Evolutionary conservation across 192 early-diverging fungal genomes (phyloP), one percentile per base, ranked within the genome.

Genomic region (Paraglomus brasilianum): DNA sequence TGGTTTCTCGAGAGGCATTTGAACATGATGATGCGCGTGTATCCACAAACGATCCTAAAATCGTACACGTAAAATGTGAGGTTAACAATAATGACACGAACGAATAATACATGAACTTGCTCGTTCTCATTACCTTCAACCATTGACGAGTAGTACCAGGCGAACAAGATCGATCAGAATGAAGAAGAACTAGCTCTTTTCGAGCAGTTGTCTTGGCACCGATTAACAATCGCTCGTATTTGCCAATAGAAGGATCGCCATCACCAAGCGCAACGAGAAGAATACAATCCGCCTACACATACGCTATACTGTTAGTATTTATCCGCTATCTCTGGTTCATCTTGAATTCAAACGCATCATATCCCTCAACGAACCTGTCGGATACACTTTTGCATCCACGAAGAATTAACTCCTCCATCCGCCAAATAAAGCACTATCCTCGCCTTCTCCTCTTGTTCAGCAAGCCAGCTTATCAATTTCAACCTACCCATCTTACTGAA

Each of bases 121-220:
- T 50, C 50, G 24, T 21, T 17, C 49, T 46, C 62, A 68, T 72
- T 24, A 80, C 81, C 61, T 94, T 94, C 21, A 99, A 80, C 97
- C 97, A 99, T 39, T 82, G 79, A 52, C 90, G 90, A 11, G 97
- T 97, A 24, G 85, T 84, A 14, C 97, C 97, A 2, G 88, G 86
- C 5, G 81, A 69, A 72, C 92, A 93, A 65, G 76, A 75, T 61
- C 93, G 81, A 66, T 89, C 83, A 39, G 83, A 80, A 77, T 98
- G 95, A 42, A 99, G 78, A 13, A 99, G 76, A 15, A 99, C 93
- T 19, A 99, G 79, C 77, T 99, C 97, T 73, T 97, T 99, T 58
- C 96, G 87, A 48, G 96, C 97, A 0, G 97, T 99, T 5, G 95
- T 95, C 80, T 97, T 97, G 82, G 97, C 88, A 50, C 92, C 88